Evolutionary conservation across 1,284 basidiomycete genomes (phyloP), one percentile per base, ranked within the genome.

Genomic region (Golubevia pallescens): DNA sequence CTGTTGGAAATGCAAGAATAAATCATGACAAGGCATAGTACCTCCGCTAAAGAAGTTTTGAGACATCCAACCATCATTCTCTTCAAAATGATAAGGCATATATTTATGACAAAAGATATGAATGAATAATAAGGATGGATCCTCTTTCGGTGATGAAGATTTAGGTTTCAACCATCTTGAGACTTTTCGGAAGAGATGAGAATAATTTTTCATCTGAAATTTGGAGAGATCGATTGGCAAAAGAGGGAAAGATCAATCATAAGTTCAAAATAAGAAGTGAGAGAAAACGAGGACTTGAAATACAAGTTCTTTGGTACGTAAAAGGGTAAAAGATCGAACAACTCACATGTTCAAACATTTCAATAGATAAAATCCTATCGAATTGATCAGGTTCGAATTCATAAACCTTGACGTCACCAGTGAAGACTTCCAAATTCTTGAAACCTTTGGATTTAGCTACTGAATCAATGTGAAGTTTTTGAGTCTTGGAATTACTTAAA

Each of bases 341-440:
- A n/a, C n/a, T n/a, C n/a, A n/a, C n/a, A 80, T 93, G 92, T 75
- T 93, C 92, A 70, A 93, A 92, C 92, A 93, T 93, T 89, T 93
- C 92, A 66, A 93, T 92, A 16, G 90, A 91, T 7, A 93, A 75
- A 64, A 93, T 90, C 63, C 92, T 89, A 77, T 92, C 91, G 80
- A 93, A 93, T 19, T 61, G 48, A 10, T 24, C n/a, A n/a, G 10
- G 34, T 38, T 38, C 84, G 80, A 93, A 93, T 57, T 92, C 89
- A 73, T 89, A 90, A 0, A 86, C 86, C 73, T 92, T 92, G 62
- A 93, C 90, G 74, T 93, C 91, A 14, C 89, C 91, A 1, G 92
- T 93, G 65, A 91, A 89, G 63, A 92, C 90, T 78, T 88, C 87
- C 1, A 93, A 67, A 75, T 92, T 93, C 0, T 78, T 88, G 56